Base-by-base conservation (phyloP, 495 filamentous ascomycete genomes). In the Penicillium ucsense region DNA sequence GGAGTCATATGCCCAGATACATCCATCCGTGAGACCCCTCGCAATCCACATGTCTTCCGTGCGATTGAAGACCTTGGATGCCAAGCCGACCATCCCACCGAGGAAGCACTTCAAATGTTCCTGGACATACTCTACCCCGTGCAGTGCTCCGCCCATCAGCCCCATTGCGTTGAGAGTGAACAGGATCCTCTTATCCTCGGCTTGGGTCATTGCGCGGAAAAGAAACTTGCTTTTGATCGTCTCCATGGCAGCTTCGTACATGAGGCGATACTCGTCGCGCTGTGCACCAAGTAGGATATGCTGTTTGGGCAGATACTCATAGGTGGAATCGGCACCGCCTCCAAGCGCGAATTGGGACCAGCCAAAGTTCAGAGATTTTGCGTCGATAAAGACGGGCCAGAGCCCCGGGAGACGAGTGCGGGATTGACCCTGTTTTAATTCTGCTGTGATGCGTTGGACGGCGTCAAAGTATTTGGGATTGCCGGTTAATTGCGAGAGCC, bases 301-400 rank as follows among this genome's bases (percentile, higher is more conserved):
- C 52, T 76, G 66, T 60, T 98, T 99, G n/a, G 94, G 86, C 38
- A 99, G 80, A 64, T 99, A 99, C 61, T 99, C 92, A 61, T 97
- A 97, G 0, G 86, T 78, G 4, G 88, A 95, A 62, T 99, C 92
- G 39, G 90, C 86, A 72, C 84, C 84, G 43, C 85, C 89, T 30
- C 92, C 92, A 47, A 96, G 81, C 0, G 80, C 84, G 55, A 83
- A 97, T 35, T 72, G 67, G n/a, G 66, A 62, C 31, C 65, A 56
- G 9, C 57, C 61, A 43, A 82, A 79, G 28, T 59, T 57, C 32
- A 71, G 50, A 2, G 56, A 50, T 35, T 70, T 54, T 30, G 86
- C 84, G 62, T 97, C 82, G 11, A 97, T 67, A 46, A 75, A 70
- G 38, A 82, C 73, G 1, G 92, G 92, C 76, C 91, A 99, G 56